phyloP scores from a whole-genome alignment of 768 basidiomycete species.

The Punctularia strigosozonata region DNA sequence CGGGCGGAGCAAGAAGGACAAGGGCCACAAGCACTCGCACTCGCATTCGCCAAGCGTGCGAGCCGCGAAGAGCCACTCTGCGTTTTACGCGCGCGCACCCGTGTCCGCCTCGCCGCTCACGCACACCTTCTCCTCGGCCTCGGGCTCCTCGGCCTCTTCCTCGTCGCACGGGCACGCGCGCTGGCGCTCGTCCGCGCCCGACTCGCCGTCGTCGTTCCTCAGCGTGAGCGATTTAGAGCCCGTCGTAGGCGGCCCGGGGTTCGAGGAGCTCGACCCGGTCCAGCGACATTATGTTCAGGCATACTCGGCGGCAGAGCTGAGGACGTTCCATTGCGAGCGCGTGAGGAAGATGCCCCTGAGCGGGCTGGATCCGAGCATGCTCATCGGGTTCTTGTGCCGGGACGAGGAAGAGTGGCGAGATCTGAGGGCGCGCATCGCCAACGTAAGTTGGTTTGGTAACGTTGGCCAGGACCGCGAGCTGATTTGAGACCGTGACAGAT shows the following conservation, averaged over 20 bases:
- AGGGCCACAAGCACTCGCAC: neutral
- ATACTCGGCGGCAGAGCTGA: constrained; percentile 62
- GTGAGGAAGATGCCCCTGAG: constrained; percentile 90
- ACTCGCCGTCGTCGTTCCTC: too few species aligned
- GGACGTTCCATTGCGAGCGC: constrained; percentile 94
- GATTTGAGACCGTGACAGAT: constrained; percentile 20
- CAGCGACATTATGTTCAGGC: constrained; percentile 60
- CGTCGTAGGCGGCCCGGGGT: constrained; percentile 3
- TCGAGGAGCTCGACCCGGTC: constrained; percentile 28
- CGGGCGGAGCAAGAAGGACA: too few species aligned
- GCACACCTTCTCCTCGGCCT: constrained; percentile 42
- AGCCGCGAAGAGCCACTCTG: constrained; percentile 1
- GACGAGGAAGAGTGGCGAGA: constrained; percentile 83
- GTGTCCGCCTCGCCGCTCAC: constrained; percentile 56
- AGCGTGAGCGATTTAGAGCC: too few species aligned
- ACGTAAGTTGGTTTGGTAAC: constrained; percentile 37
- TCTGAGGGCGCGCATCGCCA: constrained; percentile 55
- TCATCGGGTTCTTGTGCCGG: constrained; percentile 82
- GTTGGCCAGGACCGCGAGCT: constrained; percentile 3
- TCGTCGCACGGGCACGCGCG: constrained; percentile 12
- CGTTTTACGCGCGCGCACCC: constrained; percentile 23
- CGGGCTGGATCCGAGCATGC: constrained; percentile 92
- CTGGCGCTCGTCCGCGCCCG: constrained; percentile 6
- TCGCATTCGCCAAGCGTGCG: too few species aligned
- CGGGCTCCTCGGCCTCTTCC: constrained; percentile 19